These are phyloP conservation scores for Strigomonas oncopelti DNA, from an alignment of 208 protist species.

Conservation along the genomic window DNA sequence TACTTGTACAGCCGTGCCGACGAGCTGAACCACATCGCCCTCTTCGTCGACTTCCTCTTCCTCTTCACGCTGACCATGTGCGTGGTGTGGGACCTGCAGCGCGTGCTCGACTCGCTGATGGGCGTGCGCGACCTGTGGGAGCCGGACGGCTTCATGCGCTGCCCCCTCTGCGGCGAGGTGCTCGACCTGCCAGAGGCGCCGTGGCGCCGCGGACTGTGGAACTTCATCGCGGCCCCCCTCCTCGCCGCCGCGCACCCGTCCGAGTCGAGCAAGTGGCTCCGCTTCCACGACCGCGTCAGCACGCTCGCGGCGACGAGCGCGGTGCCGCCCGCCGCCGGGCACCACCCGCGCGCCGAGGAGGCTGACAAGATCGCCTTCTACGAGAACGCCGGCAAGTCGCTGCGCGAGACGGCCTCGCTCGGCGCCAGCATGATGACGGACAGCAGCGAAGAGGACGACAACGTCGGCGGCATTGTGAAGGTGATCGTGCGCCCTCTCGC, in stretches of 20 bases:
- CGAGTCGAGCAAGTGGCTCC: not conserved
- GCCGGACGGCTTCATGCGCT: conserved; percentile 48
- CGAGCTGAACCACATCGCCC: conserved; percentile 22
- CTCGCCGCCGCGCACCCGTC: not conserved
- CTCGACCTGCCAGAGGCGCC: conserved; percentile 17
- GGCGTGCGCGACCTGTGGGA: conserved; percentile 52
- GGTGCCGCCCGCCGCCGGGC: not conserved
- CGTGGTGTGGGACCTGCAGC: conserved; percentile 28
- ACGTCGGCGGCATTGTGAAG: conserved; percentile 25
- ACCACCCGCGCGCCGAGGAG: conserved; percentile 11
- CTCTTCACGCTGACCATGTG: conserved; percentile 19
- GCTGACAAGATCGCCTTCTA: conserved; percentile 21
- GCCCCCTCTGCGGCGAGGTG: conserved; percentile 54
- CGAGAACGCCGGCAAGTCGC: conserved; percentile 18
- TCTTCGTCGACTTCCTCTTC: conserved; percentile 12
- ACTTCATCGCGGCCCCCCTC: conserved; percentile 7
- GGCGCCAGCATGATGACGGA: conserved; percentile 12
- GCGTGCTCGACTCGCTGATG: conserved; percentile 35
- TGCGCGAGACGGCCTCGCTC: conserved; percentile 3
- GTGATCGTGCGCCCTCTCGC: conserved; percentile 12
- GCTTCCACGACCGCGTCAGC: not conserved
- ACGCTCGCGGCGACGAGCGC: conserved; percentile 15
- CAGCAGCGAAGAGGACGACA: conserved; percentile 25
- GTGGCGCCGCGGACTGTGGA: conserved; percentile 5
- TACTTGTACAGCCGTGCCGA: conserved; percentile 31